Conservation (phyloP, 352 stramenopile genomes). For the Phytophthora sojae region DNA sequence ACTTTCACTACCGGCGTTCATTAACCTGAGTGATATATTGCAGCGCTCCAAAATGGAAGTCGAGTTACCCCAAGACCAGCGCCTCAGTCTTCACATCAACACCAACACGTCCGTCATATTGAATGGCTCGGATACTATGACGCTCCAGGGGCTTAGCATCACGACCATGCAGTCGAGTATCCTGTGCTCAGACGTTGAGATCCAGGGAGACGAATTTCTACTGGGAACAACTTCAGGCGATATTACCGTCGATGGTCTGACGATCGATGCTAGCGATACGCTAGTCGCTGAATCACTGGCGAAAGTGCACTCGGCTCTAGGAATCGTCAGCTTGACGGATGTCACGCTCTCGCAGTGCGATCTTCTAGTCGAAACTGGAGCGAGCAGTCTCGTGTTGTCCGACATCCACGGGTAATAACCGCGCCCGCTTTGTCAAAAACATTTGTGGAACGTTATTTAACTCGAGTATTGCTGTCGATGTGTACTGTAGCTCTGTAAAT, state of each 20-base stretch:
- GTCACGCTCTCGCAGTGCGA: conserved; percentile 64
- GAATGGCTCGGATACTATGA: conserved; percentile 38
- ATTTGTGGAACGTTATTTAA: background rate
- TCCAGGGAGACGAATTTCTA: conserved; percentile 44
- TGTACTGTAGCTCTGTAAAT: conserved; percentile 44
- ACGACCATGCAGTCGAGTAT: conserved; percentile 60
- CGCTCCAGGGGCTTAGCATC: conserved; percentile 44
- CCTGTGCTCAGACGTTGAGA: conserved; percentile 45
- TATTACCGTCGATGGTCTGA: conserved; percentile 52
- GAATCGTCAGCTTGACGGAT: conserved; percentile 51
- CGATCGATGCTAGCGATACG: conserved; percentile 47
- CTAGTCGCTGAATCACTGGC: conserved; percentile 36
- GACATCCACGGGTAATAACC: conserved; percentile 47
- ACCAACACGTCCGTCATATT: conserved; percentile 69
- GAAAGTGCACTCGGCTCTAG: conserved; percentile 55
- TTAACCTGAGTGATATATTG: background rate
- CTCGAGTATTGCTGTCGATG: background rate
- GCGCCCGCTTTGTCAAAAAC: background rate
- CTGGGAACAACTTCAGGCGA: conserved; percentile 57
- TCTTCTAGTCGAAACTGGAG: conserved; percentile 55
- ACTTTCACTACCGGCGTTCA: background rate
- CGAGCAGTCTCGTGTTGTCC: conserved; percentile 50
- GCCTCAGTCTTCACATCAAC: conserved; percentile 41
- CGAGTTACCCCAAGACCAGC: conserved; percentile 35
- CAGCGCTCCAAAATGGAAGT: conserved; percentile 60